Evolutionary conservation across 257 asterid genomes (phyloP).

Genomic region (Solanum tarapatanum): DNA sequence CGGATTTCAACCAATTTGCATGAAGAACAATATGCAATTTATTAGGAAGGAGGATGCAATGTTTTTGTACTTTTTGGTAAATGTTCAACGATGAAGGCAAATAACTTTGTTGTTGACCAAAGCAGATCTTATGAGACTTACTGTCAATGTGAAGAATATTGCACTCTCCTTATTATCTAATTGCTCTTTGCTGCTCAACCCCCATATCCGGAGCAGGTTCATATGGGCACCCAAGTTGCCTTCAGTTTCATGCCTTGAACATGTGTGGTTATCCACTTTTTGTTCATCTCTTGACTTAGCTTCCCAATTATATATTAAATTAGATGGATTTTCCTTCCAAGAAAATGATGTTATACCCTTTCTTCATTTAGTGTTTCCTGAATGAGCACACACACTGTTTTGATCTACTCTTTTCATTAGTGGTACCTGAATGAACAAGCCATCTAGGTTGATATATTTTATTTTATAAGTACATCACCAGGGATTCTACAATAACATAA

Average conservation of each 20-base stretch:
- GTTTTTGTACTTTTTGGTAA: no score
- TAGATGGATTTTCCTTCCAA: not conserved
- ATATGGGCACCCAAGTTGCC: not conserved
- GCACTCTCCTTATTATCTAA: not conserved
- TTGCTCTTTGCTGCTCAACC: not conserved
- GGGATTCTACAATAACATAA: not conserved
- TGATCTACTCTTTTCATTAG: not conserved
- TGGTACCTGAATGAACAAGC: not conserved
- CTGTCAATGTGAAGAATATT: not conserved
- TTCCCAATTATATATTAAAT: not conserved
- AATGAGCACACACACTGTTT: not conserved
- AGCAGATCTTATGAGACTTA: not conserved
- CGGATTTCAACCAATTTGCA: not conserved
- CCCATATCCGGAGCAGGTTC: not conserved
- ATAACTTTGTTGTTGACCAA: not conserved
- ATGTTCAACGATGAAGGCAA: no score
- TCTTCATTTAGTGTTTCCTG: not conserved
- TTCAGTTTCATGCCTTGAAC: not conserved
- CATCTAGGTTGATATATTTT: not conserved
- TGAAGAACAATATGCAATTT: not conserved
- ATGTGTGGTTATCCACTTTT: not conserved
- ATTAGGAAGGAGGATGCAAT: not conserved
- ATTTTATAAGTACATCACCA: not conserved
- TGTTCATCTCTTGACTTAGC: not conserved
- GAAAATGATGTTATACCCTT: not conserved